Evolutionary conservation across 345 rosid genomes (phyloP).

Genomic region (Camelina hispida): DNA sequence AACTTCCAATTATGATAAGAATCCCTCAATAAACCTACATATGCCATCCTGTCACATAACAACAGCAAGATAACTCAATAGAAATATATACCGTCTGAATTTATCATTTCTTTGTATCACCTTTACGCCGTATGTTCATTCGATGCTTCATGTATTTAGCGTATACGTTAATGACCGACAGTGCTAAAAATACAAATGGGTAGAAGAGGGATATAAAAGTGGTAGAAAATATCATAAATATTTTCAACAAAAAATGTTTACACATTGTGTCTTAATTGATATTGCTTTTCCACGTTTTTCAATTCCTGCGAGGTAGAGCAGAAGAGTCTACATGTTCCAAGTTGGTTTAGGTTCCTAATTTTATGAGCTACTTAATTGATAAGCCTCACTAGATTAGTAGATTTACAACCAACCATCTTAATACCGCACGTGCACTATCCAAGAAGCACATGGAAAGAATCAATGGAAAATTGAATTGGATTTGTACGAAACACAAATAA

Average conservation of each 20-base stretch:
- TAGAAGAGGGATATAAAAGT: background rate
- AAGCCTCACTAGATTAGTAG: slow-evolving; percentile 1
- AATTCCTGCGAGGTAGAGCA: background rate
- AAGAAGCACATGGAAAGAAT: slow-evolving; percentile 10
- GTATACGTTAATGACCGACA: background rate
- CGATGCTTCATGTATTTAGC: background rate
- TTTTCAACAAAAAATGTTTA: background rate
- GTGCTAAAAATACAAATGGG: background rate
- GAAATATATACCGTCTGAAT: background rate
- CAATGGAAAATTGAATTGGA: background rate
- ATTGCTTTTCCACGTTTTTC: background rate
- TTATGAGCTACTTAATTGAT: background rate
- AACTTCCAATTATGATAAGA: background rate
- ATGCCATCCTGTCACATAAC: slow-evolving; percentile 22
- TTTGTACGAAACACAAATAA: no score
- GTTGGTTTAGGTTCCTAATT: slow-evolving; percentile 2
- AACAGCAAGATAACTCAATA: background rate
- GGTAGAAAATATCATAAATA: background rate
- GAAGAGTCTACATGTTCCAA: background rate
- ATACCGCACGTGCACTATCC: slow-evolving; percentile 34
- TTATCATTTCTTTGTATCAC: background rate
- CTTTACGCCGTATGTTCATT: slow-evolving; percentile 14
- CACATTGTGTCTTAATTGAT: background rate
- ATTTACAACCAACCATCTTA: slow-evolving; percentile 17
- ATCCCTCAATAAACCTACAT: slow-evolving; percentile 12